Evolutionary conservation across 805 yeast genomes (phyloP), one percentile per base, ranked within the genome.

Genomic region (Candida dajiaensis): DNA sequence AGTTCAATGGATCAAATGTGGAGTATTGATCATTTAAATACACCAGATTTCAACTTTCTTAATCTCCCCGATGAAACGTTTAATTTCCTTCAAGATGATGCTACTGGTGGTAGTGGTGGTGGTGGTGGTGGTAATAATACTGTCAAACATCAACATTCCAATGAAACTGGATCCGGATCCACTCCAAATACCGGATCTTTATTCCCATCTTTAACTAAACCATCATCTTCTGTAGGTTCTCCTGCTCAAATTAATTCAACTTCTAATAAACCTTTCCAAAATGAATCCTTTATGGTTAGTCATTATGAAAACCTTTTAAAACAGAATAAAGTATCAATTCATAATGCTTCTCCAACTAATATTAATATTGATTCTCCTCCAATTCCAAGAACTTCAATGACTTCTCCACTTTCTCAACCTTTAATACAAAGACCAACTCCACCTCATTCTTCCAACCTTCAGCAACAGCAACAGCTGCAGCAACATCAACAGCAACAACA

Each of bases 301-400:
- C 62, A 57, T 41, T 57, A 57, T 39, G 58, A 57, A 37, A 54
- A 49, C 38, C 28, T 57, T n/a, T 21, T 57, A 23, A 57, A 53
- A 33, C 60, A 57, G 53, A 56, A 43, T 46, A 53, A 52, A 41
- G 57, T 57, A 3, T 46, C 60, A 3, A 53, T 57, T 54, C 51
- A 52, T 21, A 55, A 55, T 28, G 59, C 59, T 8, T 41, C 51
- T 15, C 51, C 57, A 5, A 56, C 57, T 11, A 36, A 37, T 26
- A 15, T 52, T 11, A 36, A 37, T 26, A 15, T 52, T 26, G 45
- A 51, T 40, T 38, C 52, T 47, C 49, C 54, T 1, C 50, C 55
- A n/a, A 47, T 44, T 38, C 20, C 39, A 13, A 38, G 53, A 43
- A 25, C 42, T 41, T 35, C 55, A 21, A 46, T 49, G 10, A 35